These are phyloP conservation scores for Trichoderma afroharzianum DNA, from an alignment of 2,329 filamentous ascomycete species.

Conservation along the genomic window DNA sequence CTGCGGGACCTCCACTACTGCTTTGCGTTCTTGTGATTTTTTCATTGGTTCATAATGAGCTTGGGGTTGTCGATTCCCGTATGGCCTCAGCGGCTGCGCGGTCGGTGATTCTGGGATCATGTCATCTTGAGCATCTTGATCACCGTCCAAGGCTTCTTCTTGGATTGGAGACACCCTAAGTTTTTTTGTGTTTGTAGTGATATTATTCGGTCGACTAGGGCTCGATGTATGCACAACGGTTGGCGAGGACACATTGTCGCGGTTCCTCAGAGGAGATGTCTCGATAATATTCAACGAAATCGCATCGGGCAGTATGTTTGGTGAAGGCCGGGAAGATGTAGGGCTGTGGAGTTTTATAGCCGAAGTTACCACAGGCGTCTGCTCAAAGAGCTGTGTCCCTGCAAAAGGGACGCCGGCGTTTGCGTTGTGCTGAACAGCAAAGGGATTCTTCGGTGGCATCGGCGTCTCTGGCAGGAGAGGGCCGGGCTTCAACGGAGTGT, in stretches of 20 bases:
- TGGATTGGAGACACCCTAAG: slow-evolving; percentile 19
- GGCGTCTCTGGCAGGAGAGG: slow-evolving; percentile 46
- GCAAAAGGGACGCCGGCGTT: slow-evolving; percentile 35
- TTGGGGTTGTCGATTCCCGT: slow-evolving; percentile 32
- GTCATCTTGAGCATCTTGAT: slow-evolving; percentile 28
- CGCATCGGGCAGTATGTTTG: slow-evolving; percentile 42
- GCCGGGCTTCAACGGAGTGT: slow-evolving; percentile 32
- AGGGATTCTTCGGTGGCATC: slow-evolving; percentile 46
- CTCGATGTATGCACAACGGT: slow-evolving; percentile 40
- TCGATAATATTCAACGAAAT: slow-evolving; percentile 45
- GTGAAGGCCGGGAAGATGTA: slow-evolving; percentile 57
- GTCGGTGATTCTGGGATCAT: slow-evolving; percentile 38
- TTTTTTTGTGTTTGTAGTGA: slow-evolving; percentile 28
- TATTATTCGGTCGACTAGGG: slow-evolving; percentile 33
- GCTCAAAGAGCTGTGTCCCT: slow-evolving; percentile 50
- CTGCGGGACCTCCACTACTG: slow-evolving; percentile 24
- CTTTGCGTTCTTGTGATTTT: slow-evolving; percentile 43
- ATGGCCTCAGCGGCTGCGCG: slow-evolving; percentile 23
- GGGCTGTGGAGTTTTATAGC: slow-evolving; percentile 49
- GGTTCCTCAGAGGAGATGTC: slow-evolving; percentile 49
- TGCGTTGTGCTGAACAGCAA: slow-evolving; percentile 35
- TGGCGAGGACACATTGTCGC: slow-evolving; percentile 46
- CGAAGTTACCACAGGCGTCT: slow-evolving; percentile 53
- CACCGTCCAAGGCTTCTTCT: slow-evolving; percentile 28
- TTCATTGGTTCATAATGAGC: slow-evolving; percentile 45